These are phyloP conservation scores for Begonia loranthoides DNA, from an alignment of 306 rosid species.

Conservation along the genomic window DNA sequence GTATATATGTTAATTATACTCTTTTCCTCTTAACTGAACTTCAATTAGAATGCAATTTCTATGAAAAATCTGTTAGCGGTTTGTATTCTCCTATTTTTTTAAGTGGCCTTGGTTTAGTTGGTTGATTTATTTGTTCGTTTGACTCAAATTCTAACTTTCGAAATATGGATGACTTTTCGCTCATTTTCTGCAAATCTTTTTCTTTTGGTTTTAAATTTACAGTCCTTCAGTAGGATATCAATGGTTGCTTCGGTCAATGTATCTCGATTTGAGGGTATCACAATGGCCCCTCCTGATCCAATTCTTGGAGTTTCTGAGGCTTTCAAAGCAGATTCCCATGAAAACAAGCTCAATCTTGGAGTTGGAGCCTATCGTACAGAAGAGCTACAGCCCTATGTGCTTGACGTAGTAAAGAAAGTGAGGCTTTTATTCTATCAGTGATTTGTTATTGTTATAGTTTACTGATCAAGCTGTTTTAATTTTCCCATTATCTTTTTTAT, in stretches of 20 bases:
- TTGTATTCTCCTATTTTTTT: no score
- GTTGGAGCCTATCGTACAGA: conserved; percentile 93
- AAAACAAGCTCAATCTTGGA: conserved; percentile 83
- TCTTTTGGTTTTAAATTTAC: conserved; percentile 7
- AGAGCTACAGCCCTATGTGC: conserved; percentile 86
- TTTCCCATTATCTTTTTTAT: neutral
- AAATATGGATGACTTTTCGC: no score
- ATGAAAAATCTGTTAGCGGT: no score
- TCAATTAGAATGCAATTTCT: no score
- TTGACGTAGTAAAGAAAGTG: conserved; percentile 84
- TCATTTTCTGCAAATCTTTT: no score
- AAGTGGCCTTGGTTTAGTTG: no score
- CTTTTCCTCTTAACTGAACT: no score
- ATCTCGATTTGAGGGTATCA: conserved; percentile 80
- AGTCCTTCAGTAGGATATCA: conserved; percentile 60
- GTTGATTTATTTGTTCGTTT: no score
- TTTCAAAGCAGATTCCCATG: conserved; percentile 55
- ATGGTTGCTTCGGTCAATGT: conserved; percentile 59
- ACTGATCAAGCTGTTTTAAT: conserved; percentile 1
- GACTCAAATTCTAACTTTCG: no score
- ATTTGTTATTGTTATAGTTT: conserved; percentile 5
- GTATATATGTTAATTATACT: neutral
- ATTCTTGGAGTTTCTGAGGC: conserved; percentile 99
- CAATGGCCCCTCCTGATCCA: conserved; percentile 98
- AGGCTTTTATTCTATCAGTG: conserved; percentile 6